Conservation (phyloP, 2,329 filamentous ascomycete species). For the Mycosphaerella arachidis region DNA sequence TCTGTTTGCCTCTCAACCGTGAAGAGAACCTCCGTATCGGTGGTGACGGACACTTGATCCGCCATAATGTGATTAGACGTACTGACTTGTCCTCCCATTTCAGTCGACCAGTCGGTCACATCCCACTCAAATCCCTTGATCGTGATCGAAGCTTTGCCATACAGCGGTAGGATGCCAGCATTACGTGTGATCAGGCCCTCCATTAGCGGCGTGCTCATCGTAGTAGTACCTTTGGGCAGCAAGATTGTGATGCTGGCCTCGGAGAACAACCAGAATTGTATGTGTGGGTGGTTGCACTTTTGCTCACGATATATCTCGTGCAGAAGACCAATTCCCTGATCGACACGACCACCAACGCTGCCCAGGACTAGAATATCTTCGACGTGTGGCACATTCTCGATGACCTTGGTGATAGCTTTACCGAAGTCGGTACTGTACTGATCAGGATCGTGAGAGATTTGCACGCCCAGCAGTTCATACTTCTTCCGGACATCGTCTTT, state of each 20-base stretch:
- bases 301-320: slow-evolving; percentile 69
- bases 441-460: slow-evolving; percentile 67
- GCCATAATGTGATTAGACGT: slow-evolving; percentile 47
- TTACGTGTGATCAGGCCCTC: slow-evolving; percentile 63
- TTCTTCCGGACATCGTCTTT: slow-evolving; percentile 57
- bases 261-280: slow-evolving; percentile 69
- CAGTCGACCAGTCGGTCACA: slow-evolving; percentile 70
- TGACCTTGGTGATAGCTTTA: slow-evolving; percentile 65
- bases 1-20: slow-evolving; percentile 38
- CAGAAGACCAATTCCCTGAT: slow-evolving; percentile 85
- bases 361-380: slow-evolving; percentile 68
- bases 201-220: slow-evolving; percentile 57
- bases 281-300: slow-evolving; percentile 36
- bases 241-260: slow-evolving; percentile 78
- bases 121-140: slow-evolving; percentile 88
- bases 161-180: slow-evolving; percentile 80
- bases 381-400: slow-evolving; percentile 34
- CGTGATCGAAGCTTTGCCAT: slow-evolving; percentile 71
- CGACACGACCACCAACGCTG: slow-evolving; percentile 82
- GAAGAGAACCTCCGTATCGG: slow-evolving; percentile 44
- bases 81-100: slow-evolving; percentile 46
- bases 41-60: slow-evolving; percentile 38
- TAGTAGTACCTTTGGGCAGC: slow-evolving; percentile 64
- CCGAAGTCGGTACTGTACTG: slow-evolving; percentile 88
- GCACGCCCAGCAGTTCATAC: slow-evolving; percentile 58